Base-by-base conservation (phyloP, 305 asterid genomes). In the Fraxinus paxiana region DNA sequence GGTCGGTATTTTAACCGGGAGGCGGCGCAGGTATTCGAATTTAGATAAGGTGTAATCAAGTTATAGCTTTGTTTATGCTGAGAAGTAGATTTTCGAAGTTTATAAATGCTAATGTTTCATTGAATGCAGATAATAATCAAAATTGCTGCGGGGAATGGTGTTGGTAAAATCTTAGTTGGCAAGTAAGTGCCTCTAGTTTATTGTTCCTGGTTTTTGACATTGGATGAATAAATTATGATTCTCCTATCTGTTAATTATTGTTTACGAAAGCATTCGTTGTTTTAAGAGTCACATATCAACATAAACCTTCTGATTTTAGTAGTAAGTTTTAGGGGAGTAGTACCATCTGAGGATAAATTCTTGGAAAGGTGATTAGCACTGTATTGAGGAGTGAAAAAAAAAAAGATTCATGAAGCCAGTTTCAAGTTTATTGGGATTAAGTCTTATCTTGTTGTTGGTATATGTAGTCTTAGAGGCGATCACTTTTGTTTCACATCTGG, bases 131-230 rank as follows among this genome's bases (percentile, higher is more conserved):
- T 91, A 88, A 96, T 96, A 69, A 92, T 94, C 77, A 92, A 96
- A 88, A 89, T 96, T 77, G 94, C 97, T 22, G 99, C 98, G 73
- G 98, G 98, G 71, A 96, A 96, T 76, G 93, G 98, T 81, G 99
- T 94, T 85, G 94, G 90, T 77, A 89, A 90, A 90, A 88, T 96
- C 83, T 89, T 96, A 89, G 97, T 94, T 81, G 99, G 99, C 91
- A 86, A 87, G 99, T 92, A 89, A 91, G 97, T 91, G 80, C 74
- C 35, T 30, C 30, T 22, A 67, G 10, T 73, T 85, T 38, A 48
- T n/a, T 59, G 2, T 77, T 73, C 48, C 33, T 67, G 30, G 54
- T 81, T 81, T 77, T 30, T 48, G 6, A 76, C 79, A 76, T 76
- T 72, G 65, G 46, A 61, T 83, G 63, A 46, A 63, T 59, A 74